Evolutionary conservation across 805 yeast genomes (phyloP), one percentile per base, ranked within the genome.

Genomic region (Zygosaccharomyces gambellarensis): DNA sequence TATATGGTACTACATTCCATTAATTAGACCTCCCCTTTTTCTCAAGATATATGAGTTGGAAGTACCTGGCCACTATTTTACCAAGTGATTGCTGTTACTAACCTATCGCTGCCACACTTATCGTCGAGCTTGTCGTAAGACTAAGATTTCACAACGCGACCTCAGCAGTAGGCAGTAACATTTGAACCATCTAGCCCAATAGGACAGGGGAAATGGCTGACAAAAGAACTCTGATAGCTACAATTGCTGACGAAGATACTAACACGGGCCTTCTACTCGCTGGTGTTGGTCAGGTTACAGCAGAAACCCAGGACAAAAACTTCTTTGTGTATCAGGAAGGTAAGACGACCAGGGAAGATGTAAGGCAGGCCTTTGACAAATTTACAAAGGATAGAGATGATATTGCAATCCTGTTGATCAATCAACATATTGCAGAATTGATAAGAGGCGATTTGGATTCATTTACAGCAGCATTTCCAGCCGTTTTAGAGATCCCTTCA

Each of bases 211-310:
- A 23, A 34, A 59, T 59, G 63, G 56, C 65, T 45, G 70, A 64
- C 21, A 87, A 90, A 65, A 83, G 99, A 62, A 79, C 85, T 36
- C 76, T 90, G 58, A 75, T 94, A 50, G 98, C 97, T 10, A 95
- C 90, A 36, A 89, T 94, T 63, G 99, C 97, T 14, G 99, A 94
- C 64, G 99, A 94, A 72, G 98, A 94, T 65, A 86, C 98, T 21
- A 90, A 94, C 52, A 94, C 99, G 1, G 99, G 99, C 3, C 80
- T 94, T 76, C 75, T 94, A 31, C 77, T 94, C 50, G 99, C 99
- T 1, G 99, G 99, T 27, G 82, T 88, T 50, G 99, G 99, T 23
- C 95, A 92, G 63, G 83, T 90, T 19, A 76, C 62, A 23, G 59
- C 64, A 12, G 58, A 57, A 55, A 75, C 81, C 36, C 73, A 73